Conservation (phyloP, 768 basidiomycete species). For the Coprinopsis marcescibilis region DNA sequence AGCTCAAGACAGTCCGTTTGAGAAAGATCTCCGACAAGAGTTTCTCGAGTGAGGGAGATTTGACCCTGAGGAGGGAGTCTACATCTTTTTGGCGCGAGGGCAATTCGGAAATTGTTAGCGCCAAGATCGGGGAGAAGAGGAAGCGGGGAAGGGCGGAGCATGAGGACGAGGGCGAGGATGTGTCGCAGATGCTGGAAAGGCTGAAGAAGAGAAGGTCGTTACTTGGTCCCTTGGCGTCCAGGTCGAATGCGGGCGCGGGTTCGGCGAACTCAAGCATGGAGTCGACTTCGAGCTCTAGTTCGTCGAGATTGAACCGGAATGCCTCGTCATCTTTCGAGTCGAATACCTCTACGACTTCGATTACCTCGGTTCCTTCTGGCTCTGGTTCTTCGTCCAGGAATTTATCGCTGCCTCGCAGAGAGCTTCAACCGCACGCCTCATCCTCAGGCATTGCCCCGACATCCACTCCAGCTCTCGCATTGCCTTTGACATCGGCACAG, state of each 20-base stretch:
- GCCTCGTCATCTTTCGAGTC: no score
- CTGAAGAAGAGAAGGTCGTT: conserved; percentile 4
- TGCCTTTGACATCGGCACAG: not conserved
- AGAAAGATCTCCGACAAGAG: conserved; percentile 39
- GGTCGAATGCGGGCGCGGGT: no score
- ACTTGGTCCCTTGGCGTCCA: not conserved
- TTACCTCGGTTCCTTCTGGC: no score
- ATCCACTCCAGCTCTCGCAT: conserved; percentile 7
- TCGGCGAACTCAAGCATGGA: no score
- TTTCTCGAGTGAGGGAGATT: conserved; percentile 8
- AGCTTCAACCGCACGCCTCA: no score
- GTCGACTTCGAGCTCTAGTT: no score
- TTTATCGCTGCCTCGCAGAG: no score
- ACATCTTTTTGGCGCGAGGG: conserved; percentile 8
- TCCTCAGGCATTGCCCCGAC: no score
- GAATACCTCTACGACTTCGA: no score
- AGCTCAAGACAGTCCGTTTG: conserved; percentile 72
- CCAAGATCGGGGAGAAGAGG: conserved; percentile 1
- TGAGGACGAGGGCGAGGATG: not conserved
- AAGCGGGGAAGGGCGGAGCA: conserved; percentile 5
- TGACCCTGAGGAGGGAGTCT: conserved; percentile 2
- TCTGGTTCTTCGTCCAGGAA: no score
- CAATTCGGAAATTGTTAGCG: not conserved
- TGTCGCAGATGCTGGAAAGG: conserved; percentile 4
- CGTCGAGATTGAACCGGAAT: no score